Percentiles rank a stretch among this genome's conserved stretches.
Evolutionary conservation across 768 basidiomycete genomes (phyloP).

Genomic region (Xerocomellus chrysenteron): DNA sequence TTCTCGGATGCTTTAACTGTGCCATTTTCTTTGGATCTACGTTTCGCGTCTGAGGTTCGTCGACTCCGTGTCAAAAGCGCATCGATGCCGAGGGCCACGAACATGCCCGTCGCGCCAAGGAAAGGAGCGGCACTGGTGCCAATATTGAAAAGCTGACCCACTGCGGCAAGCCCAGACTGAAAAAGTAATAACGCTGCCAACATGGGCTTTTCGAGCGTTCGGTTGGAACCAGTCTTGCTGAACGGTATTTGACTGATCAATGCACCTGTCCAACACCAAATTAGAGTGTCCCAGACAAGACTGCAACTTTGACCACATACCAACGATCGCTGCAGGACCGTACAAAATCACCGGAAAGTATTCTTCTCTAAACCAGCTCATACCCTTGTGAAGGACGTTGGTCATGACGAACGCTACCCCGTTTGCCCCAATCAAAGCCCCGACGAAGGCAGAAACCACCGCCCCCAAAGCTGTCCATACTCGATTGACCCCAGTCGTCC

Average conservation of each 20-base stretch:
- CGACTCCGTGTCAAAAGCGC: conserved; percentile 29
- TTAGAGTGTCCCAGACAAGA: background rate
- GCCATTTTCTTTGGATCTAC: background rate
- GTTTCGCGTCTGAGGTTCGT: conserved; percentile 11
- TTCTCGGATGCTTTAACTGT: background rate
- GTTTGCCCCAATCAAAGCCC: conserved; percentile 65
- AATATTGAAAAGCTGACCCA: conserved; percentile 62
- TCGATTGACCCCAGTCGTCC: conserved; percentile 28
- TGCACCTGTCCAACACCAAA: conserved; percentile 43
- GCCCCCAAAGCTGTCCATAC: conserved; percentile 45
- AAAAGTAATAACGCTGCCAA: conserved; percentile 62
- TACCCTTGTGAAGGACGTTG: conserved; percentile 56
- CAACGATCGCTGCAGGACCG: conserved; percentile 69
- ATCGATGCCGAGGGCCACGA: conserved; percentile 58
- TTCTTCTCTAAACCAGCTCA: conserved; percentile 87
- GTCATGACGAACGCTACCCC: conserved; percentile 68
- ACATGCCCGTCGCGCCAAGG: conserved; percentile 56
- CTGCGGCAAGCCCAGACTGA: conserved; percentile 53
- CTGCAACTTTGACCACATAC: conserved; percentile 38
- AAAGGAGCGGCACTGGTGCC: conserved; percentile 80
- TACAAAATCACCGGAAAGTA: conserved; percentile 66
- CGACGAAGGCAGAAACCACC: conserved; percentile 49
- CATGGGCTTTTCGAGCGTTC: conserved; percentile 56
- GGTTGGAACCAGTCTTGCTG: conserved; percentile 24
- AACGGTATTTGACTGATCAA: conserved; percentile 61